phyloP scores from a whole-genome alignment of 352 stramenopile genomes.

The Phytophthora cryptogea region DNA sequence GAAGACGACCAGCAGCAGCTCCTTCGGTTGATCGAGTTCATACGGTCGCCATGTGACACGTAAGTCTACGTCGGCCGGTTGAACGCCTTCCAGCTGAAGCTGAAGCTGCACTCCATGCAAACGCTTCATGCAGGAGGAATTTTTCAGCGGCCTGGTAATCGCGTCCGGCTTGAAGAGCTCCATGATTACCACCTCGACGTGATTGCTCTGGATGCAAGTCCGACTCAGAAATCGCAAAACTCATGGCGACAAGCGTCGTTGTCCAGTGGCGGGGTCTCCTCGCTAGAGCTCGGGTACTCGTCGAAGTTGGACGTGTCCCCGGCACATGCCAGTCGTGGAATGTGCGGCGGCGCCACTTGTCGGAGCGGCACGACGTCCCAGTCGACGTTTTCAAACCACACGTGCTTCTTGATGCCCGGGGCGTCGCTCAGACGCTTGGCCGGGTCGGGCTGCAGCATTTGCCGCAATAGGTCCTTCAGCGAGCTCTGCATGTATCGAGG shows the following conservation, averaged over 20 bases:
- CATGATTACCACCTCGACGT: constrained; percentile 21
- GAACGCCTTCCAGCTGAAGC: constrained; percentile 10
- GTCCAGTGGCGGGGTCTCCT: constrained; percentile 42
- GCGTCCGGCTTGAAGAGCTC: constrained; percentile 7
- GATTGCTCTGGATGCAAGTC: constrained; percentile 12
- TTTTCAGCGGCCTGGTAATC: constrained; percentile 25
- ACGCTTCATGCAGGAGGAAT: constrained; percentile 7
- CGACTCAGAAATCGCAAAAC: constrained; percentile 49
- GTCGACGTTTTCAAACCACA: constrained; percentile 71
- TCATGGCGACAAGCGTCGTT: constrained; percentile 38
- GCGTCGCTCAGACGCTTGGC: constrained; percentile 54
- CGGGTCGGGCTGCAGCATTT: constrained; percentile 68
- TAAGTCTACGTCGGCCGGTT: neutral
- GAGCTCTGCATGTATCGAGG: constrained; percentile 42
- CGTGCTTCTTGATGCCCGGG: constrained; percentile 54
- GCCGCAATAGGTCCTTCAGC: constrained; percentile 65
- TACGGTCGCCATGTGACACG: constrained; percentile 11
- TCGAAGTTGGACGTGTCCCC: constrained; percentile 74
- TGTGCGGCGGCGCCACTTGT: constrained; percentile 53
- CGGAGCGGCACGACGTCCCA: constrained; percentile 55
- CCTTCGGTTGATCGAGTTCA: neutral
- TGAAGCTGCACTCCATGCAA: constrained; percentile 7
- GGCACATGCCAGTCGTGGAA: constrained; percentile 37
- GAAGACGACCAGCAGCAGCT: constrained; percentile 9
- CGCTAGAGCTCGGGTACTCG: constrained; percentile 60